Evolutionary conservation across 176 grass and related monocot genomes (phyloP).

Genomic region (Thinopyrum elongatum): DNA sequence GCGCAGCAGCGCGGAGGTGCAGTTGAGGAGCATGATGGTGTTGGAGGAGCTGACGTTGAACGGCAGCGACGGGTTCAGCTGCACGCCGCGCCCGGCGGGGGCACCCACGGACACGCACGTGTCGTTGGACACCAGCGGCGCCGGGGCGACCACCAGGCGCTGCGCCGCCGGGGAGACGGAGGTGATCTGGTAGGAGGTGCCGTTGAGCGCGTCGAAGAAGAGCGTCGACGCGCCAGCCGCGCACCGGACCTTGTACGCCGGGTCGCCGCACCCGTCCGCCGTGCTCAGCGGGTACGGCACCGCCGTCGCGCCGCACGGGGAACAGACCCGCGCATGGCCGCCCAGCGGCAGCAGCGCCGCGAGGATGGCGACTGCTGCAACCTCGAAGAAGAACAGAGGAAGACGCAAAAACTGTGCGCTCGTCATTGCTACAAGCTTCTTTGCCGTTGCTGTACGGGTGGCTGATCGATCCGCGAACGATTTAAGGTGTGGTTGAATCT

Average conservation of each 20-base stretch:
- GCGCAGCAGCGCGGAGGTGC: conserved; percentile 41
- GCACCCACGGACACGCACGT: conserved; percentile 51
- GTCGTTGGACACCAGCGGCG: conserved; percentile 30
- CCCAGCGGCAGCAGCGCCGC: background rate
- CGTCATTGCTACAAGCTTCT: conserved; percentile 22
- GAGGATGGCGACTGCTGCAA: background rate
- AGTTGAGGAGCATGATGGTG: conserved; percentile 82
- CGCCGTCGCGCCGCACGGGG: conserved; percentile 51
- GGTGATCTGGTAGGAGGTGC: conserved; percentile 59
- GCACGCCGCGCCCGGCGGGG: conserved; percentile 29
- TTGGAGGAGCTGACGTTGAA: conserved; percentile 76
- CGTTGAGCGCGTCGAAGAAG: conserved; percentile 68
- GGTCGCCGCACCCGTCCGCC: conserved; percentile 59
- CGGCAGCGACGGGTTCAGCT: conserved; percentile 56
- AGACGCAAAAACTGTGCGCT: background rate
- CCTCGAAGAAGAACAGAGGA: background rate
- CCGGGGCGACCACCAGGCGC: conserved; percentile 54
- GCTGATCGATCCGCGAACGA: background rate
- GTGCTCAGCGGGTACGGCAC: conserved; percentile 84
- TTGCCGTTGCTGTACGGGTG: background rate
- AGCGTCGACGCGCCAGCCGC: conserved; percentile 25
- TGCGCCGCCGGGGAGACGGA: conserved; percentile 40
- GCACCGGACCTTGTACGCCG: conserved; percentile 66
- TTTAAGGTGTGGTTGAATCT: background rate
- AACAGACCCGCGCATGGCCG: conserved; percentile 39